Conservation (phyloP, 2,329 filamentous ascomycete species). For the Clonostachys rhizophaga region DNA sequence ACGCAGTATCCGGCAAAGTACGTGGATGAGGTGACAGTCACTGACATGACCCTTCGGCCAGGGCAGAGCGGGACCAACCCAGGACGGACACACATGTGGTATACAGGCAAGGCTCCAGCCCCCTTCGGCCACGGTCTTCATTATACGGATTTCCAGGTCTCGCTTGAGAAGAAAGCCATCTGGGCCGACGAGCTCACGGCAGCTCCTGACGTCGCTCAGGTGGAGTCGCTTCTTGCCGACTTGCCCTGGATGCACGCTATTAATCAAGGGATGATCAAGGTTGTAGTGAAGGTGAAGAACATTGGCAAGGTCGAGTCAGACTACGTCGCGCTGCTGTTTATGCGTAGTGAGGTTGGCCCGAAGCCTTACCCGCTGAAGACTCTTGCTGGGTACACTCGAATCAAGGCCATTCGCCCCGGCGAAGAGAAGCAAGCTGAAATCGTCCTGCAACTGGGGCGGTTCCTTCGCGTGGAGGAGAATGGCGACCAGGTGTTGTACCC, state of each 20-base stretch:
- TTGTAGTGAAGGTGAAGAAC: slow-evolving; percentile 37
- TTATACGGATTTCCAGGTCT: slow-evolving; percentile 47
- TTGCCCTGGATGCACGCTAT: slow-evolving; percentile 17
- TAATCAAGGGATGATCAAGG: no score
- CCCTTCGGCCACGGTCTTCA: slow-evolving; percentile 53
- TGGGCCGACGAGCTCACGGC: background rate
- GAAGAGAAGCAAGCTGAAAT: slow-evolving; percentile 23
- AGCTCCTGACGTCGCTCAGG: background rate
- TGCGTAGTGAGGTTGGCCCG: slow-evolving; percentile 38
- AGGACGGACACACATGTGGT: slow-evolving; percentile 57
- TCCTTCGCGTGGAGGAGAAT: slow-evolving; percentile 41
- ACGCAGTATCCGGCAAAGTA: slow-evolving; percentile 53
- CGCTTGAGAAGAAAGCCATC: slow-evolving; percentile 5
- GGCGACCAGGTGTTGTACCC: slow-evolving; percentile 50
- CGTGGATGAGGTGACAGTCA: slow-evolving; percentile 42
- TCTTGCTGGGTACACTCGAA: slow-evolving; percentile 43
- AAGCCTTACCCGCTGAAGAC: slow-evolving; percentile 46
- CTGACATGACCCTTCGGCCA: slow-evolving; percentile 50
- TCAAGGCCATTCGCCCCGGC: slow-evolving; percentile 28
- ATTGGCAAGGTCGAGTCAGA: slow-evolving; percentile 39
- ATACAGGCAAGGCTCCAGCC: slow-evolving; percentile 33
- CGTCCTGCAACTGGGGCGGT: slow-evolving; percentile 37
- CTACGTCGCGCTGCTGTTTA: slow-evolving; percentile 46
- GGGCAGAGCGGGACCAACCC: slow-evolving; percentile 28
- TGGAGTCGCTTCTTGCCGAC: background rate